A percentile compares a stretch with the other conserved stretches of the same genome.
phyloP scores from a whole-genome alignment of 1,284 basidiomycete species.

The Fomes fomentarius region DNA sequence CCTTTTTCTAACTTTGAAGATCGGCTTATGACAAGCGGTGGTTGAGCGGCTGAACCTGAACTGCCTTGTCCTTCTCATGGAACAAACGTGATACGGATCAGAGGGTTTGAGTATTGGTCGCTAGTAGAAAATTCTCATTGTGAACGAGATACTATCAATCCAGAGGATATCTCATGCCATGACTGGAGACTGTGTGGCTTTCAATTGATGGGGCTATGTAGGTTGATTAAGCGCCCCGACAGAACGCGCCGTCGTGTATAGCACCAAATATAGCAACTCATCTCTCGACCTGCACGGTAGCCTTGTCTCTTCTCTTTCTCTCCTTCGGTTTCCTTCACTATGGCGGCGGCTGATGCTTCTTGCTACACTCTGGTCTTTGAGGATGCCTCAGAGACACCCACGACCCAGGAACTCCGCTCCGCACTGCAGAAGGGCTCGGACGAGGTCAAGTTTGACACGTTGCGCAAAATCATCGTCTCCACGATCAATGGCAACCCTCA shows the following conservation, averaged over 20 bases:
- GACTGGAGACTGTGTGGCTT: too few relatives aligned
- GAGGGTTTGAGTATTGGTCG: too few relatives aligned
- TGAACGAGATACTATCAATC: too few relatives aligned
- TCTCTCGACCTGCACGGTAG: constrained; percentile 23
- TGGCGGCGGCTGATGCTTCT: constrained; percentile 52
- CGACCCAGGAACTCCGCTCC: constrained; percentile 82
- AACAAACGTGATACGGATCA: too few relatives aligned
- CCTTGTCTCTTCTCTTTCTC: constrained; percentile 9
- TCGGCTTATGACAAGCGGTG: too few relatives aligned
- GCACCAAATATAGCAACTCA: constrained; percentile 24
- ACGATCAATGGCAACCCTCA: constrained; percentile 95
- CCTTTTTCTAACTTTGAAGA: too few relatives aligned
- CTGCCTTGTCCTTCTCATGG: too few relatives aligned
- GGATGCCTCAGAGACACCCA: constrained; percentile 78
- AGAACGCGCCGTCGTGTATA: constrained; percentile 15
- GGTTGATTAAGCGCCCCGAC: neutral
- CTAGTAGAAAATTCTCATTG: too few relatives aligned
- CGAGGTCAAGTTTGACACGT: constrained; percentile 96
- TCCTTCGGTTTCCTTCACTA: constrained; percentile 14
- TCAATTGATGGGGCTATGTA: neutral
- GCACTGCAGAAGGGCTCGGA: constrained; percentile 96
- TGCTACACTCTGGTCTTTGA: constrained; percentile 89
- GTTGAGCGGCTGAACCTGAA: too few relatives aligned
- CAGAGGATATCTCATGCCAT: too few relatives aligned
- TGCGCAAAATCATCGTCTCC: constrained; percentile 93